Evolutionary conservation across 257 asterid genomes (phyloP).

Genomic region (Gentiana macrophylla): DNA sequence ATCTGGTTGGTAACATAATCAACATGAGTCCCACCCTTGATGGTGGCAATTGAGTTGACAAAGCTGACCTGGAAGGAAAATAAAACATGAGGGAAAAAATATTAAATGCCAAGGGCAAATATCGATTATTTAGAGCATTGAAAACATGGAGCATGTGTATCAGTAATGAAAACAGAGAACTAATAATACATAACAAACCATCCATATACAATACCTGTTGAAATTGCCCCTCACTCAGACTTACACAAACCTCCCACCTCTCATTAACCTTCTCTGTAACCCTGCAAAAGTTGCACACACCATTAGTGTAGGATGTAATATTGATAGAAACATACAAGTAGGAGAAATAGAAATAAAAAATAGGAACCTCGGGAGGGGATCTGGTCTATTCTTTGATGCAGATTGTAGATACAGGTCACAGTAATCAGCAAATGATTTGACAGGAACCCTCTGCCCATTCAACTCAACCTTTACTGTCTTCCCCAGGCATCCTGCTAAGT

Average conservation of each 20-base stretch:
- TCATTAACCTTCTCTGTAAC: slow-evolving; percentile 64
- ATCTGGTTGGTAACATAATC: slow-evolving; percentile 87
- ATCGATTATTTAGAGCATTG: no score
- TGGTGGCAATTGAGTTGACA: slow-evolving; percentile 81
- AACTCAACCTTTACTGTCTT: slow-evolving; percentile 84
- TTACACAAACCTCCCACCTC: slow-evolving; percentile 86
- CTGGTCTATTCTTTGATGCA: slow-evolving; percentile 31
- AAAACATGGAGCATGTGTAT: neutral
- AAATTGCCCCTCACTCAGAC: slow-evolving; percentile 94
- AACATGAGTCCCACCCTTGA: slow-evolving; percentile 99
- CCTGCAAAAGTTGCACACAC: slow-evolving; percentile 25
- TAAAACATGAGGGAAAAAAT: neutral
- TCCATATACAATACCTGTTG: slow-evolving; percentile 54
- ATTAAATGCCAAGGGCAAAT: neutral
- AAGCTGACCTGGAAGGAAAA: slow-evolving; percentile 70
- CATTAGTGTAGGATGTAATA: neutral
- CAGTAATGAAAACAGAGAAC: neutral
- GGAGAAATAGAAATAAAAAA: neutral
- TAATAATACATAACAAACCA: neutral
- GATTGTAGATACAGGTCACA: slow-evolving; percentile 73
- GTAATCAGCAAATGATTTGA: slow-evolving; percentile 64
- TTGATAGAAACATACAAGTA: slow-evolving; percentile 1
- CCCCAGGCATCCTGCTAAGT: slow-evolving; percentile 87
- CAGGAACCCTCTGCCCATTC: slow-evolving; percentile 58
- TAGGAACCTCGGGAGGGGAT: slow-evolving; percentile 42